Evolutionary conservation across 345 rosid genomes (phyloP), one percentile per base, ranked within the genome.

Genomic region (Luvunga scandens): DNA sequence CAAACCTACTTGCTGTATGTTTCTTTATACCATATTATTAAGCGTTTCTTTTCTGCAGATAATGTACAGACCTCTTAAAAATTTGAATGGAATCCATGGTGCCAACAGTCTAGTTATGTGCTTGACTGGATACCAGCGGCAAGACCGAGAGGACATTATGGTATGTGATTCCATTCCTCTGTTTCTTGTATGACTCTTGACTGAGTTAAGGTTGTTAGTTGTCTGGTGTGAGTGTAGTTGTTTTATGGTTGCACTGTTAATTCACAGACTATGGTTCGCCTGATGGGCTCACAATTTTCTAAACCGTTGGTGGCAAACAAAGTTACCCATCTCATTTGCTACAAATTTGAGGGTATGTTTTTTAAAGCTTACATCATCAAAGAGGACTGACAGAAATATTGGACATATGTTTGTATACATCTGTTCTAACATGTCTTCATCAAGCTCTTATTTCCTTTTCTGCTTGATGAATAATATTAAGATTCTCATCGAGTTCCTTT

Each of bases 231-330:
- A 72, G 55, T 48, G 34, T 57, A 24, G 21, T 45, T 55, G 68
- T 19, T 60, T 68, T 70, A 66, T 62, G 45, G 55, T 50, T 72
- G 56, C 0, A 21, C 81, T 74, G 10, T 67, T 72, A 22, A 2
- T 67, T 85, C 65, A 42, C 87, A 97, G 99, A 84, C 90, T 25
- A 94, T 97, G 99, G 99, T 94, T 77, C 75, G 84, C 72, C 80
- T 97, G 87, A 94, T 97, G 97, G 98, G 99, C 45, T 97, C 92
- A 22, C 89, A 88, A 50, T 94, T 94, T 88, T 94, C 94, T 8
- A 97, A 94, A 85, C 98, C 98, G 0, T 77, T 97, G 84, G 93
- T 90, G 64, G 99, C 98, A 24, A 91, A 86, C 87, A 90, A 87
- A 83, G 92, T 91, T 22, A 94, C 99, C 5, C 98, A 97, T 90